Evolutionary conservation across 129 eudicot genomes (phyloP).

Genomic region (Deinandra increscens): DNA sequence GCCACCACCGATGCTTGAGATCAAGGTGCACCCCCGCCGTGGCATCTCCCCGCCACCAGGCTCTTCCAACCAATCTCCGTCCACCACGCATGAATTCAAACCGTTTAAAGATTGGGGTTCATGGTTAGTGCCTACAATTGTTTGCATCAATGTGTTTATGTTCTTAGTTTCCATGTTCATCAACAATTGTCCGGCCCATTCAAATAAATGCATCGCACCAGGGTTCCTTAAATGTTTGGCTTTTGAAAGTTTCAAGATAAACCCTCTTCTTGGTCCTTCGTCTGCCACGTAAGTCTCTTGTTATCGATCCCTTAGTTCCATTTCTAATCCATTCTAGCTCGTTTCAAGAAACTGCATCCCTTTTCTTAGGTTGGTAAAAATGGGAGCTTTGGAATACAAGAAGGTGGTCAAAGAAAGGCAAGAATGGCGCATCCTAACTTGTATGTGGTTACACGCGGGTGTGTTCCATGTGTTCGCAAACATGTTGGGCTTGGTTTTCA

Average conservation of each 20-base stretch:
- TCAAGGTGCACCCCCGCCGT: slow-evolving; percentile 43
- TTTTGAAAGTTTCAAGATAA: slow-evolving; percentile 50
- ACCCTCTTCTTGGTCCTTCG: slow-evolving; percentile 86
- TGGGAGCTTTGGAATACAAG: slow-evolving; percentile 63
- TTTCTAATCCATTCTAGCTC: background rate
- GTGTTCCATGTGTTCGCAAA: slow-evolving; percentile 70
- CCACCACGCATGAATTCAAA: slow-evolving; percentile 26
- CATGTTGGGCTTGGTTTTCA: slow-evolving; percentile 68
- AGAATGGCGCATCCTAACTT: slow-evolving; percentile 56
- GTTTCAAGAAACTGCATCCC: background rate
- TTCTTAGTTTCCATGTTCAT: slow-evolving; percentile 51
- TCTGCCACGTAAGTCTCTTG: slow-evolving; percentile 46
- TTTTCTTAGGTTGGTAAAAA: slow-evolving; percentile 43
- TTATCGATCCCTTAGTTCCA: background rate
- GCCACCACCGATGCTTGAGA: slow-evolving; percentile 40
- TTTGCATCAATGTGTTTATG: slow-evolving; percentile 37
- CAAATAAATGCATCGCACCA: slow-evolving; percentile 46
- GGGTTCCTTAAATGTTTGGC: slow-evolving; percentile 47
- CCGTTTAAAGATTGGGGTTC: slow-evolving; percentile 53
- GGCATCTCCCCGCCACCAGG: slow-evolving; percentile 16
- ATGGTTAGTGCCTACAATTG: slow-evolving; percentile 63
- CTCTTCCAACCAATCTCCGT: background rate
- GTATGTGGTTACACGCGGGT: slow-evolving; percentile 95
- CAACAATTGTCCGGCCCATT: slow-evolving; percentile 59
- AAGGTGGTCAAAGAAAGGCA: slow-evolving; percentile 45